These are phyloP conservation scores for Scutellospora calospora DNA, from an alignment of 371 early-diverging fungal genomes.

Conservation along the genomic window DNA sequence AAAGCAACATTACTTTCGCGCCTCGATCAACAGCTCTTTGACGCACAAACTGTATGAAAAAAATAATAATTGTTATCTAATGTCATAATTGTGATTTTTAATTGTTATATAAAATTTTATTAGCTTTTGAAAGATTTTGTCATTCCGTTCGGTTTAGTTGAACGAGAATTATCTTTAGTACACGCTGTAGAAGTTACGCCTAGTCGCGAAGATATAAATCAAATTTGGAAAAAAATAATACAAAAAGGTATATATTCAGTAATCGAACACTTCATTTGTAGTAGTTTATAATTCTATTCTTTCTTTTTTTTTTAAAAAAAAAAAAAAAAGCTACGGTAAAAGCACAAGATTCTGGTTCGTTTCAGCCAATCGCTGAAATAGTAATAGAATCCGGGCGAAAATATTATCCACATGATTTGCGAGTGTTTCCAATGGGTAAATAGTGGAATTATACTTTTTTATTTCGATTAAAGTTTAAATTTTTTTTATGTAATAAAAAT, in stretches of 20 bases:
- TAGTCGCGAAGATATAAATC: neutral
- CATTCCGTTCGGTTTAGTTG: neutral
- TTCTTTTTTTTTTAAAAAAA: neutral
- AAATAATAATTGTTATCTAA: too few species aligned
- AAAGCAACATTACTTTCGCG: neutral
- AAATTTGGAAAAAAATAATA: constrained; percentile 22
- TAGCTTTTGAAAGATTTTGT: constrained; percentile 26
- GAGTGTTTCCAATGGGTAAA: neutral
- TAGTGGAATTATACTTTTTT: too few species aligned
- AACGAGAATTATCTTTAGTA: constrained; percentile 5
- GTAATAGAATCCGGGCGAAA: neutral
- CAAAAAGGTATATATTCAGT: neutral
- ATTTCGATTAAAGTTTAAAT: neutral
- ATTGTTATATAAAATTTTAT: too few species aligned
- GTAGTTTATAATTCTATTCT: neutral
- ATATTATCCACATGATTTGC: constrained; percentile 8
- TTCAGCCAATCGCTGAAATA: neutral
- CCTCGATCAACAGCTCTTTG: constrained; percentile 25
- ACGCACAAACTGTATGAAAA: neutral
- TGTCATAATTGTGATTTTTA: neutral
- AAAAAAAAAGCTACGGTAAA: neutral
- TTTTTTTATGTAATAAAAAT: neutral
- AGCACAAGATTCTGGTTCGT: neutral
- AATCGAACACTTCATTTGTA: neutral
- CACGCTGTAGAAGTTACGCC: constrained; percentile 14